Conservation (phyloP, 108 stramenopile genomes). For the Nitzschia sp. region DNA sequence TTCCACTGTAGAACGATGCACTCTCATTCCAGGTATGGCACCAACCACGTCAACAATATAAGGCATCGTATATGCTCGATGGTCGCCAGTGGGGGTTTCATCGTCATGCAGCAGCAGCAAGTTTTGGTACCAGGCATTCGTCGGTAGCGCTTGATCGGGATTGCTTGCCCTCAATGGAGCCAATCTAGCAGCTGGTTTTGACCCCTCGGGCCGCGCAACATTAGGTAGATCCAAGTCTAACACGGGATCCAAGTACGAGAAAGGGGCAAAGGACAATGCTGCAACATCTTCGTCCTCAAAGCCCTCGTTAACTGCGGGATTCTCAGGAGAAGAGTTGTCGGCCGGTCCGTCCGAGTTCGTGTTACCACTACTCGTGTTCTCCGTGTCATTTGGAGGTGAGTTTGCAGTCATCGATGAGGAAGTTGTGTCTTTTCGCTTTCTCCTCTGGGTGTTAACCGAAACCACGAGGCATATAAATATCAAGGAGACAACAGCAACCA, state of each 20-base stretch:
- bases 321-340: neutral
- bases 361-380: neutral
- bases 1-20: constrained; percentile 48
- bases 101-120: constrained; percentile 47
- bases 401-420: neutral
- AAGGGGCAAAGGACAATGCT: neutral
- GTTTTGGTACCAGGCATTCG: constrained; percentile 80
- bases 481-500: neutral
- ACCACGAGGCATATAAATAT: neutral
- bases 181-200: constrained; percentile 24
- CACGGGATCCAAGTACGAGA: constrained; percentile 21
- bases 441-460: neutral
- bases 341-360: neutral
- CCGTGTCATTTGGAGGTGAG: neutral
- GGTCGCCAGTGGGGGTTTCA: constrained; percentile 37
- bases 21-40: constrained; percentile 58
- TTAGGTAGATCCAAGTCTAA: constrained; percentile 20
- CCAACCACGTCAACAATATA: constrained; percentile 68
- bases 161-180: constrained; percentile 2
- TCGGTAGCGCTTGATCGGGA: constrained; percentile 38
- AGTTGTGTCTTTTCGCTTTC: neutral
- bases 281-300: too few relatives aligned
- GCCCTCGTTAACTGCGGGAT: too few relatives aligned
- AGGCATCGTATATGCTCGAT: constrained; percentile 70
- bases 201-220: constrained; percentile 1